Evolutionary conservation across 2,329 filamentous ascomycete species (phyloP), one percentile per base, ranked within the genome.

Genomic region (Cadophora sp.): DNA sequence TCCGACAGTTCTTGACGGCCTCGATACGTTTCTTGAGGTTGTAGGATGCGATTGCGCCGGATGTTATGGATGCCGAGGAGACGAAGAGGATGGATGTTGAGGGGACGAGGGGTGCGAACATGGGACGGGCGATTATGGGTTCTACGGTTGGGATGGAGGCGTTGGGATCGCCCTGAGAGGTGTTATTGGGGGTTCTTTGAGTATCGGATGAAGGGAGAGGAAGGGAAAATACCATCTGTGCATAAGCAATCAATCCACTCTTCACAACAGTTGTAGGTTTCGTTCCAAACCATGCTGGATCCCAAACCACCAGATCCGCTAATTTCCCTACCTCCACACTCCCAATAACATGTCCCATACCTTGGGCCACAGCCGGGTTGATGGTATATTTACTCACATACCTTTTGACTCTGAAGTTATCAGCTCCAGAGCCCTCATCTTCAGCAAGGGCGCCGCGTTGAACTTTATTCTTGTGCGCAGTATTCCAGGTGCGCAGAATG

Each of bases 361-460:
- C 95, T 79, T 98, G 95, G 0, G 94, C 89, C 69, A 97, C 84
- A 13, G 95, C 93, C 1, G 95, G 93, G 80, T 98, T 98, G 81
- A 98, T 89, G 24, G 95, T 98, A 79, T 97, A 97, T 82, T 98
- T 98, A 81, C 91, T 93, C 55, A 98, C 85, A 78, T 98, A 98
- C 30, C 95, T 82, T 83, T 96, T 97, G 7, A 97, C 95, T 48
- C 95, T 84, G 81, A 93, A 94, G 79, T 98, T 98, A 77, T 98
- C 95, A 0, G 91, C 93, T 13, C 84, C 90, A 0, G 91, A 90
- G 24, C 86, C 92, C 70, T 90, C 84, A 74, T 98, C 95, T 81
- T 97, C 92, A 7, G 86, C 82, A 33, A 98, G 80, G 0, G 80
- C 76, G 0, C 95, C 95, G 9, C 94, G 87, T 80, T 97, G 94